A percentile compares a stretch with the other conserved stretches of the same genome.
phyloP scores from a whole-genome alignment of 2,329 filamentous ascomycete species.

The Aspergillus ruber region DNA sequence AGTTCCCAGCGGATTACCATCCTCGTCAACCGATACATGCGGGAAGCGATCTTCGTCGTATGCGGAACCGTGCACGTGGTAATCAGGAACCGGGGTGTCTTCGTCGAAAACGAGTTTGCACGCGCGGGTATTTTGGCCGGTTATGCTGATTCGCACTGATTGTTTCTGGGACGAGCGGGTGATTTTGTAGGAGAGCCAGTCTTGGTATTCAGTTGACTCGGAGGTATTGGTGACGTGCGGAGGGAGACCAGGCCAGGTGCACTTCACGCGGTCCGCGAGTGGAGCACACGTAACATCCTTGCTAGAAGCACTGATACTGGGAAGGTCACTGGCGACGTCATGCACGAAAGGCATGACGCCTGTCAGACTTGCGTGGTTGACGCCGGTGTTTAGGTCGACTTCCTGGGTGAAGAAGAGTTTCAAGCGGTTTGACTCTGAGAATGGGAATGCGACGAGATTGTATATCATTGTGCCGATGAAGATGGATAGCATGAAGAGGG shows the following conservation, averaged over 20 bases:
- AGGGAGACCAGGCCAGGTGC: slow-evolving; percentile 63
- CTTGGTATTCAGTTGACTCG: slow-evolving; percentile 34
- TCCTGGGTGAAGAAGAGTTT: slow-evolving; percentile 84
- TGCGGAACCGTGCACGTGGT: slow-evolving; percentile 57
- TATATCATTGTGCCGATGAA: slow-evolving; percentile 74
- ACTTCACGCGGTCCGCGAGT: slow-evolving; percentile 48
- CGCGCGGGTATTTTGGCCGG: slow-evolving; percentile 67
- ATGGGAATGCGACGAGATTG: slow-evolving; percentile 82
- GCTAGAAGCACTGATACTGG: slow-evolving; percentile 56
- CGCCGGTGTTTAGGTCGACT: slow-evolving; percentile 67
- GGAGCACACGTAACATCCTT: slow-evolving; percentile 51
- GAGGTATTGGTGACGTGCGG: slow-evolving; percentile 55
- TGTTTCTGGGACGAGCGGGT: slow-evolving; percentile 38
- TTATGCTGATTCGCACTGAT: slow-evolving; percentile 57
- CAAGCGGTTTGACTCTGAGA: slow-evolving; percentile 69
- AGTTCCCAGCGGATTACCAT: slow-evolving; percentile 48
- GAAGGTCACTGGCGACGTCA: slow-evolving; percentile 61
- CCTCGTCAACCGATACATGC: slow-evolving; percentile 40
- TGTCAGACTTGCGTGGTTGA: slow-evolving; percentile 61
- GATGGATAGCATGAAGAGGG: slow-evolving; percentile 66
- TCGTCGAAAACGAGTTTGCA: slow-evolving; percentile 68
- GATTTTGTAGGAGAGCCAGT: slow-evolving; percentile 64
- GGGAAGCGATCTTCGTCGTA: slow-evolving; percentile 58
- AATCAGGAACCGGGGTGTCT: slow-evolving; percentile 58
- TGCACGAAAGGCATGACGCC: slow-evolving; percentile 64